phyloP scores from a whole-genome alignment of 2,329 filamentous ascomycete species.

The Emergomyces africanus region DNA sequence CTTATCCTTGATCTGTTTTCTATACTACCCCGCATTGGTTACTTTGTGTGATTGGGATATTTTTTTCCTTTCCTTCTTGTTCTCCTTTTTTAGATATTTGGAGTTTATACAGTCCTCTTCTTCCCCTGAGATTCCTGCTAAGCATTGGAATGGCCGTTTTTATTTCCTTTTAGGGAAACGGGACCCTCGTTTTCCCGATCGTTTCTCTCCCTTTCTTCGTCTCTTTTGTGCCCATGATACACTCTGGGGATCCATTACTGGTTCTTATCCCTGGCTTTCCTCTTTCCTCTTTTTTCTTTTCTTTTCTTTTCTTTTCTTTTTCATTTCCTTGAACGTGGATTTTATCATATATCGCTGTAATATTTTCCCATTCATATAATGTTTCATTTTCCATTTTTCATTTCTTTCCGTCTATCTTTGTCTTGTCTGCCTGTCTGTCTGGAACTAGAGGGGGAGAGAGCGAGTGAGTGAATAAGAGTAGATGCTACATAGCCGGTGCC shows the following conservation, averaged over 20 bases:
- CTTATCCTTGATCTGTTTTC: not conserved
- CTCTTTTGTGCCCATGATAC: not conserved
- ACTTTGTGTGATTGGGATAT: not conserved
- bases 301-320: not conserved
- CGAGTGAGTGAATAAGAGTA: not conserved
- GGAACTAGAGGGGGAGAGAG: not conserved
- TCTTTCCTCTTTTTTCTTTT: not conserved
- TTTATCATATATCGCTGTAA: not conserved
- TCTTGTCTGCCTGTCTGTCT: not conserved
- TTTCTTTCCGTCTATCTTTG: too few relatives aligned
- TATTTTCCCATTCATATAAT: conserved; percentile 2
- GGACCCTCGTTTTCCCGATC: too few relatives aligned
- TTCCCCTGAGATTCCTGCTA: not conserved
- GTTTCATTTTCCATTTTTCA: conserved; percentile 9
- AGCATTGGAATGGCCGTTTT: too few relatives aligned
- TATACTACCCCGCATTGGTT: not conserved
- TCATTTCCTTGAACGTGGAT: not conserved
- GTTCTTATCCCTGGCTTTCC: too few relatives aligned
- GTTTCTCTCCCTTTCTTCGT: not conserved
- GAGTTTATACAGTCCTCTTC: not conserved
- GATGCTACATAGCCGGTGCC: not conserved
- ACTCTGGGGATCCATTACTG: not conserved
- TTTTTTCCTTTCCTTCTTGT: not conserved
- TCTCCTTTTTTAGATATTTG: not conserved
- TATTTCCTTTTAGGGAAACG: too few relatives aligned